Conservation (phyloP, 1,139 yeast species). For the Hyphopichia pseudoburtonii region DNA sequence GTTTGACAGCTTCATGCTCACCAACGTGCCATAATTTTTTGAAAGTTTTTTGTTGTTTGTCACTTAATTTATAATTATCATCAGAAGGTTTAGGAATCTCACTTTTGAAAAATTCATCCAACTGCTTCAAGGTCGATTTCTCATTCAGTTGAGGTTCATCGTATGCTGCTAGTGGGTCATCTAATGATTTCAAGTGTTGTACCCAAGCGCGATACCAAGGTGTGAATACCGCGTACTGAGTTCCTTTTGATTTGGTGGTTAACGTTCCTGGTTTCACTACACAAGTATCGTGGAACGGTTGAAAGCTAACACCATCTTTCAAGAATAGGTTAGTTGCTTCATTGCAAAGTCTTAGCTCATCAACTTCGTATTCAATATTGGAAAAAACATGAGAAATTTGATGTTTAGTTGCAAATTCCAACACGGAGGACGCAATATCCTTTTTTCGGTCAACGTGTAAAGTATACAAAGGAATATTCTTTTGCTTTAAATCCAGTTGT, state of each 20-base stretch:
- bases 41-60: constrained; percentile 10
- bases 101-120: constrained; percentile 11
- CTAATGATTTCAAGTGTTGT: constrained; percentile 14
- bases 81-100: not conserved
- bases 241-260: constrained; percentile 40
- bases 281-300: constrained; percentile 47
- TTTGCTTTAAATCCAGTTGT: constrained; percentile 22
- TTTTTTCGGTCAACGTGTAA: constrained; percentile 27
- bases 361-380: constrained; percentile 52
- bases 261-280: constrained; percentile 46
- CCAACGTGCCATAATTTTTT: constrained; percentile 32
- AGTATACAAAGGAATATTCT: constrained; percentile 42
- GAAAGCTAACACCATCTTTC: constrained; percentile 19
- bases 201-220: constrained; percentile 56
- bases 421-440: constrained; percentile 21
- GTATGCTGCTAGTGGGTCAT: constrained; percentile 2
- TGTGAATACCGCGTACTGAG: constrained; percentile 51
- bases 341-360: constrained; percentile 44
- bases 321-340: constrained; percentile 16
- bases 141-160: not conserved
- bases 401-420: constrained; percentile 22
- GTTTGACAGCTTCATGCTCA: constrained; percentile 34
- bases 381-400: constrained; percentile 33
- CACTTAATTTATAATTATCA: not conserved
- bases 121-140: not conserved